Conservation (phyloP, 192 early-diverging fungal genomes). For the Ambispora gerdemannii region DNA sequence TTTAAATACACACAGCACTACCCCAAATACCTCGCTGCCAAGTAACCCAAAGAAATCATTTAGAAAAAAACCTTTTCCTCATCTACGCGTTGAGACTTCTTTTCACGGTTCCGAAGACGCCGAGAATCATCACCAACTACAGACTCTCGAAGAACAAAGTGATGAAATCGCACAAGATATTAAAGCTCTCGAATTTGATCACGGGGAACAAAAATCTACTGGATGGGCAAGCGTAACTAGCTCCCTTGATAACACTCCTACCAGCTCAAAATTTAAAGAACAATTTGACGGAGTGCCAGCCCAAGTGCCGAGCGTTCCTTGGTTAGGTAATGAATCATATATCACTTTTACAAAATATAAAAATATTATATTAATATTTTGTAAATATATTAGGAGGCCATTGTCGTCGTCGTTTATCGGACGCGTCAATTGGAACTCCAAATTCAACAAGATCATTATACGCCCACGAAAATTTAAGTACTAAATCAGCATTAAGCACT, state of each 20-base stretch:
- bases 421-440: neutral
- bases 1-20: neutral
- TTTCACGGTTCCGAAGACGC: neutral
- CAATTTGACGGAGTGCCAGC: neutral
- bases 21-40: neutral
- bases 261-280: neutral
- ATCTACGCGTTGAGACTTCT: neutral
- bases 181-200: too few relatives aligned
- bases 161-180: too few relatives aligned
- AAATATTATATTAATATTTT: neutral
- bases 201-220: neutral
- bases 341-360: too few relatives aligned
- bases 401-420: neutral
- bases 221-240: neutral
- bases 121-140: neutral
- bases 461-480: neutral
- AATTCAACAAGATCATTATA: neutral
- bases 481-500: neutral
- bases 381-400: too few relatives aligned
- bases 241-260: neutral
- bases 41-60: neutral
- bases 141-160: too few relatives aligned
- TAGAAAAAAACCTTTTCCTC: neutral
- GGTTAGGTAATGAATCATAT: neutral
- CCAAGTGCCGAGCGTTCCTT: neutral